Evolutionary conservation across 768 basidiomycete species (phyloP).

Genomic region (Boletus subcaerulescens): DNA sequence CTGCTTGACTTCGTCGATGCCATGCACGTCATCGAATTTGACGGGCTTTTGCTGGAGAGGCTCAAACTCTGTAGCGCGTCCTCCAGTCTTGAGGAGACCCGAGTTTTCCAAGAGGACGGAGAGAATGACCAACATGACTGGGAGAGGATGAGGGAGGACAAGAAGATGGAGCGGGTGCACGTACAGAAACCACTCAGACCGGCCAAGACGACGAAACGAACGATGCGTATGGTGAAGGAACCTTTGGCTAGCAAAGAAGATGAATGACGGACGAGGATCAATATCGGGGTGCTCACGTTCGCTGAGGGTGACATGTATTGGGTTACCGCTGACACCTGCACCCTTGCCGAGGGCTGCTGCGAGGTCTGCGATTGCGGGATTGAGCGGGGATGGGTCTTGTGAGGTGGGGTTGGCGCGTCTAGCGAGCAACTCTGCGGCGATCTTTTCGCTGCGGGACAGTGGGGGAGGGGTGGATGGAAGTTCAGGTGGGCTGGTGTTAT

Average conservation of each 20-base stretch:
- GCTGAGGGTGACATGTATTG: constrained; percentile 78
- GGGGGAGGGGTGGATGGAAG: constrained; percentile 7
- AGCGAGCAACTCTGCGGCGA: constrained; percentile 42
- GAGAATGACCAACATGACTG: constrained; percentile 81
- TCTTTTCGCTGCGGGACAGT: constrained; percentile 39
- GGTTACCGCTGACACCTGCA: constrained; percentile 47
- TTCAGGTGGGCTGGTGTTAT: constrained; percentile 2
- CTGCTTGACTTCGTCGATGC: constrained; percentile 95
- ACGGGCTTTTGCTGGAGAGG: constrained; percentile 76
- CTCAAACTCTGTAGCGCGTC: constrained; percentile 78
- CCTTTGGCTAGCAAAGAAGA: constrained; percentile 53
- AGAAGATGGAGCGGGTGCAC: constrained; percentile 25
- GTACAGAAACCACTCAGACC: constrained; percentile 63
- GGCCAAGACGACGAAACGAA: constrained; percentile 58
- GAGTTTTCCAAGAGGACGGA: constrained; percentile 92
- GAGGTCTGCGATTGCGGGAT: constrained; percentile 40
- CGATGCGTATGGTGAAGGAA: constrained; percentile 58
- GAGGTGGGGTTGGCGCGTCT: constrained; percentile 17
- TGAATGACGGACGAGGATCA: background rate
- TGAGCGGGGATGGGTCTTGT: constrained; percentile 14
- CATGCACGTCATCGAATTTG: constrained; percentile 94
- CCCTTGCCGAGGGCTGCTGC: constrained; percentile 42
- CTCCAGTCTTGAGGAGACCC: constrained; percentile 87
- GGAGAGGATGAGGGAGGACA: constrained; percentile 1
- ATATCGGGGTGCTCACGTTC: constrained; percentile 56